These are phyloP conservation scores for Penicillium antarcticum DNA, from an alignment of 495 filamentous ascomycete species.

Conservation along the genomic window DNA sequence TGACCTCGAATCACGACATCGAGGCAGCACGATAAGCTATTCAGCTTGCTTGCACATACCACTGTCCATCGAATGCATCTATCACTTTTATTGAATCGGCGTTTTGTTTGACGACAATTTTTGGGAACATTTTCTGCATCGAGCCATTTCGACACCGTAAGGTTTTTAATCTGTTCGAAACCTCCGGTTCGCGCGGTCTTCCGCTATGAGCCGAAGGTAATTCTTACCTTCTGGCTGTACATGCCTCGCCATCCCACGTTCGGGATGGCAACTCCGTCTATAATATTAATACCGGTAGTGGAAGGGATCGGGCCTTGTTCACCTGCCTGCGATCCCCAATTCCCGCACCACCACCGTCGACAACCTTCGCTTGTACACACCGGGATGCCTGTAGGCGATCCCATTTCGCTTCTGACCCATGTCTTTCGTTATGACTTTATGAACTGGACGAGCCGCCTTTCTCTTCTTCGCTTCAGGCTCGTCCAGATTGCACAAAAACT, in stretches of 20 bases:
- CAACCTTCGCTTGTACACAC: constrained; percentile 46
- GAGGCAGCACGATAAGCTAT: constrained; percentile 42
- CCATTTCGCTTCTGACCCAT: constrained; percentile 30
- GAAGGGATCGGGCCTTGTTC: constrained; percentile 11
- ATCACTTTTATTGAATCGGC: constrained; percentile 37
- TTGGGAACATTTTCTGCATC: constrained; percentile 43
- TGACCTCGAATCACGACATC: constrained; percentile 52
- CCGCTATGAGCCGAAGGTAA: constrained; percentile 24
- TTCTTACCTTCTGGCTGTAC: constrained; percentile 32
- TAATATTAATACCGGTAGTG: constrained; percentile 45
- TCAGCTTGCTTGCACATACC: constrained; percentile 27
- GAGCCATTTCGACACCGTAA: constrained; percentile 44
- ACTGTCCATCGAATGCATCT: constrained; percentile 22
- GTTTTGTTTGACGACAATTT: constrained; percentile 40
- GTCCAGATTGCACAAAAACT: constrained; percentile 33
- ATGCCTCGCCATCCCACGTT: constrained; percentile 23
- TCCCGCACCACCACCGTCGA: constrained; percentile 22
- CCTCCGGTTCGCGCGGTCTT: constrained; percentile 17
- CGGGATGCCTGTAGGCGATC: constrained; percentile 11
- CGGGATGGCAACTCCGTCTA: constrained; percentile 31
- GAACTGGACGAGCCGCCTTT: constrained; percentile 33
- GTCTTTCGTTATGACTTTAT: constrained; percentile 41
- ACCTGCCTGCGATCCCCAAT: constrained; percentile 18
- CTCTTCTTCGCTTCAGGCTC: constrained; percentile 30
- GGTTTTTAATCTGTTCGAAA: constrained; percentile 32